These are phyloP conservation scores for Apiospora phragmitis DNA, from an alignment of 2,329 filamentous ascomycete species.

Conservation along the genomic window DNA sequence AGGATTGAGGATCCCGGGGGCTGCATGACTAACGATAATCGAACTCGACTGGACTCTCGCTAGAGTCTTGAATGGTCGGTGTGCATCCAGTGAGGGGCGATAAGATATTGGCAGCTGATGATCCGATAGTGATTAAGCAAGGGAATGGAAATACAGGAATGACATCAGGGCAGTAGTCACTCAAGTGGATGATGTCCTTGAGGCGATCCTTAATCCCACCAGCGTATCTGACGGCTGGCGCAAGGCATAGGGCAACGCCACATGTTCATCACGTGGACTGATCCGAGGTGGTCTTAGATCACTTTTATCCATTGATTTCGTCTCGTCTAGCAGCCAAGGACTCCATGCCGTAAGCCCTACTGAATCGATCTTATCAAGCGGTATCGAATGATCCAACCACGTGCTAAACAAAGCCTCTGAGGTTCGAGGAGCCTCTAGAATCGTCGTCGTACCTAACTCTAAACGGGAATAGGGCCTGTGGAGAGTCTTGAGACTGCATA, in stretches of 20 bases:
- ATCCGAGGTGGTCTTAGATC: neutral
- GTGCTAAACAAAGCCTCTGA: neutral
- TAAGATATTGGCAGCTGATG: neutral
- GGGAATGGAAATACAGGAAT: neutral
- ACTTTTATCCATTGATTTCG: neutral
- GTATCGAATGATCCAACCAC: neutral
- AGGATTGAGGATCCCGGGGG: neutral
- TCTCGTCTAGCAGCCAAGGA: neutral
- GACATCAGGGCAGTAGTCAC: neutral
- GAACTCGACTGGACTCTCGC: neutral
- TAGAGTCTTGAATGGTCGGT: neutral
- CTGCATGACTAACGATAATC: neutral
- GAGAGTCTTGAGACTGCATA: neutral
- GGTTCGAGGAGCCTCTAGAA: neutral
- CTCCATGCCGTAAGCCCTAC: neutral
- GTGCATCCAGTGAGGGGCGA: neutral
- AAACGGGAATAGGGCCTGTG: neutral
- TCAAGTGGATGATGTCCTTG: neutral
- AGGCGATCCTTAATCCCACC: neutral
- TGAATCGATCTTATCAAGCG: neutral
- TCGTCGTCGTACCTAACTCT: neutral
- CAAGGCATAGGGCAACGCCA: neutral
- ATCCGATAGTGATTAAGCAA: neutral
- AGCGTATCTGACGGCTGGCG: neutral
- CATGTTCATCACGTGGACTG: neutral